Percentiles rank a stretch among this genome's conserved stretches.
Conservation (phyloP, 2,329 filamentous ascomycete species). For the Pezicula carpinea region DNA sequence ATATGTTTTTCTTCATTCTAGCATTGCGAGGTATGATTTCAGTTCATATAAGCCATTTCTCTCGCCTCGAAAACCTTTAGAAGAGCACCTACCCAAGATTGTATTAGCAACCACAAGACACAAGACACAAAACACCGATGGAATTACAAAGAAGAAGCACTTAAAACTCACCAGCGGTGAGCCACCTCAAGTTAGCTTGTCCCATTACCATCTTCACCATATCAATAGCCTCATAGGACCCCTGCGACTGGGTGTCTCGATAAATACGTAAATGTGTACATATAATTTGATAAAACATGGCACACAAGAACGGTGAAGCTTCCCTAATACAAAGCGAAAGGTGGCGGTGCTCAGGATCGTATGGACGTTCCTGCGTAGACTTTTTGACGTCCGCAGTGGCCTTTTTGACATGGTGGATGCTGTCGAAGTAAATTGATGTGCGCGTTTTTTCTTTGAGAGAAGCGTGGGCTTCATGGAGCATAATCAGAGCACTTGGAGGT, state of each 20-base stretch:
- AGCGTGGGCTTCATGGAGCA: constrained; percentile 12
- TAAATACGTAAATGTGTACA: constrained; percentile 5
- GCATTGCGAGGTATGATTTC: no score
- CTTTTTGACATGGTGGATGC: not conserved
- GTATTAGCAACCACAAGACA: not conserved
- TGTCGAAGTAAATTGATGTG: constrained; percentile 3
- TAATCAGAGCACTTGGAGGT: constrained; percentile 5
- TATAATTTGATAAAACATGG: constrained; percentile 8
- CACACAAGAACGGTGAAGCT: constrained; percentile 11
- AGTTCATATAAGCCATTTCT: no score
- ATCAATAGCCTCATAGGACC: constrained; percentile 4
- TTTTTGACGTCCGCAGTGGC: not conserved
- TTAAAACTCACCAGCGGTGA: constrained; percentile 7
- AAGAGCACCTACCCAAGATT: constrained; percentile 6
- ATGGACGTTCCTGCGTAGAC: not conserved
- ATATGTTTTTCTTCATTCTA: no score
- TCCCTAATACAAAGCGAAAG: constrained; percentile 7
- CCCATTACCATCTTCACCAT: constrained; percentile 5
- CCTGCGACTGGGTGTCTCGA: constrained; percentile 3
- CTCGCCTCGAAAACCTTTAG: constrained; percentile 13
- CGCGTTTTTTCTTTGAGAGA: not conserved
- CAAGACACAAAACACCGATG: not conserved
- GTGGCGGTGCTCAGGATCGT: not conserved
- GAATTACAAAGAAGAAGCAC: not conserved
- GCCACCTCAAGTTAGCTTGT: constrained; percentile 12